Percentiles rank a stretch among this genome's conserved stretches.
Conservation (phyloP, 1,284 basidiomycete species). For the Ustilago curta region DNA sequence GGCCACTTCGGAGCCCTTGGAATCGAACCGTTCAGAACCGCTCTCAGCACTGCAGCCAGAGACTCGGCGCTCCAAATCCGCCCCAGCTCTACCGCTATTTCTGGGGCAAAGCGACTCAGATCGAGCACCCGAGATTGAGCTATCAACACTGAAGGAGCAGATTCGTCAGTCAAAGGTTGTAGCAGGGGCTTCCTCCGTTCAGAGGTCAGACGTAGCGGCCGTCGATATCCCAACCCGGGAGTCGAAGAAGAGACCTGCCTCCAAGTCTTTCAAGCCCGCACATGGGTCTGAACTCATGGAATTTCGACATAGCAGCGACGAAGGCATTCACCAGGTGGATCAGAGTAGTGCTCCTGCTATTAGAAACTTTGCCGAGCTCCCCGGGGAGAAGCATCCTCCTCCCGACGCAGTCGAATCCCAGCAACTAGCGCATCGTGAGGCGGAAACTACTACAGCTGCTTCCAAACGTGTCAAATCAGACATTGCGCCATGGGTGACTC, state of each 20-base stretch:
- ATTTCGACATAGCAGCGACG: background rate
- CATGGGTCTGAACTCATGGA: background rate
- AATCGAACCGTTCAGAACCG: too few species aligned
- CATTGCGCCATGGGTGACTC: constrained; percentile 35
- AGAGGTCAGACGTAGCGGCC: background rate
- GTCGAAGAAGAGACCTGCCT: background rate
- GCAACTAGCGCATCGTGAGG: background rate
- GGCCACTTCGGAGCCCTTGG: background rate
- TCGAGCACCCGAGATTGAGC: background rate
- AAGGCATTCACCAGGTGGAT: background rate
- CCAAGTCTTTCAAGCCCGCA: background rate
- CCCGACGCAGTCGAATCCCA: background rate
- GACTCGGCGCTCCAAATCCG: background rate
- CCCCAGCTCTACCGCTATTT: background rate
- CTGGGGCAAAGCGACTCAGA: background rate
- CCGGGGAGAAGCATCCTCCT: background rate
- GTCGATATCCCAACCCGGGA: background rate
- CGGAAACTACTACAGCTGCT: background rate
- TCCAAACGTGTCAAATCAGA: constrained; percentile 21
- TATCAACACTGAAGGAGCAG: background rate
- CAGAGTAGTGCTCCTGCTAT: background rate
- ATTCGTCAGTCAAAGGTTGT: background rate
- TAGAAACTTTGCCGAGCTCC: background rate
- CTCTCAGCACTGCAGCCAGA: background rate
- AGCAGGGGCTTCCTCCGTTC: too few species aligned